A percentile compares a stretch with the other conserved stretches of the same genome.
Evolutionary conservation across 257 asterid genomes (phyloP).

Genomic region (Solanum paucissectum): DNA sequence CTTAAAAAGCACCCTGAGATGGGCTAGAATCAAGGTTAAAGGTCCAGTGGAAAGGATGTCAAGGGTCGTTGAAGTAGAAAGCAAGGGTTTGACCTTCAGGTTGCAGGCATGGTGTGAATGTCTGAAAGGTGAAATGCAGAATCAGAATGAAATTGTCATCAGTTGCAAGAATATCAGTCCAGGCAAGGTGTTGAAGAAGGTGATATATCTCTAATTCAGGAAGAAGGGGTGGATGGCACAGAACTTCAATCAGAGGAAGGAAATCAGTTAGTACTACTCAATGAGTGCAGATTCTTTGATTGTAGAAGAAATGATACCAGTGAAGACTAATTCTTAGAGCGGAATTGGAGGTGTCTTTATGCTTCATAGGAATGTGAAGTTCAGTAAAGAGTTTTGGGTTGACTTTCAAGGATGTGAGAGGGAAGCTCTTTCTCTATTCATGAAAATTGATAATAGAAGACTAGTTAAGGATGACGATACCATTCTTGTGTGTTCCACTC

Average conservation of each 20-base stretch:
- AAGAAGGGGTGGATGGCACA: not conserved
- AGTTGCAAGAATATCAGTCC: not conserved
- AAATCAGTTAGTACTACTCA: not conserved
- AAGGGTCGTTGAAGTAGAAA: not conserved
- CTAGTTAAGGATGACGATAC: not conserved
- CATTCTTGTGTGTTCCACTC: not conserved
- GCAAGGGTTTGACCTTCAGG: not conserved
- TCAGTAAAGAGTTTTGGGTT: not conserved
- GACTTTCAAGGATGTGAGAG: not conserved
- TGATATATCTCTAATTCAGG: not conserved
- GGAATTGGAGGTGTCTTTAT: not conserved
- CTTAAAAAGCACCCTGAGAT: not conserved
- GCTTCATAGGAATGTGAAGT: not conserved
- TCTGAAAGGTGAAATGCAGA: not conserved
- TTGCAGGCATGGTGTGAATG: not conserved
- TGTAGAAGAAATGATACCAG: not conserved
- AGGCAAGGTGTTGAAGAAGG: not conserved
- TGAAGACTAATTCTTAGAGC: not conserved
- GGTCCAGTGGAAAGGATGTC: not conserved
- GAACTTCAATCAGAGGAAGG: not conserved
- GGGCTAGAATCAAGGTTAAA: not conserved
- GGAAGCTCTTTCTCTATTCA: not conserved
- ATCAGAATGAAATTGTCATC: not conserved
- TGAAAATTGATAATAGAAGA: not conserved
- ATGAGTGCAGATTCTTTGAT: not conserved